These are phyloP conservation scores for Pisolithus microcarpus DNA, from an alignment of 768 basidiomycete species.

Conservation along the genomic window DNA sequence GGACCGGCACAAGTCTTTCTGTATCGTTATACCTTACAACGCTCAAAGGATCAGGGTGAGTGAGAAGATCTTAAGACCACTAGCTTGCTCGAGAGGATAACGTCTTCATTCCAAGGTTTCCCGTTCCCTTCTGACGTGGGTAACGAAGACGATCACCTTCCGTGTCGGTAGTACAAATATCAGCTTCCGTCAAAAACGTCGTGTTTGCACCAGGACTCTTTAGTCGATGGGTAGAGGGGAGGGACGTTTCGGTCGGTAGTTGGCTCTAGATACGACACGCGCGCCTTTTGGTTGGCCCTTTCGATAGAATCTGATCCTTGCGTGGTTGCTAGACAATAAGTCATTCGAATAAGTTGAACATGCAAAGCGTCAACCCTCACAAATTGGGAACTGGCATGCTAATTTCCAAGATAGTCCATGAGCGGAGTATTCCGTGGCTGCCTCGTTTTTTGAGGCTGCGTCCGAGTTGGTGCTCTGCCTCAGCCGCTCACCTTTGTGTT, in stretches of 20 bases:
- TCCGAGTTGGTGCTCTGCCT: neutral
- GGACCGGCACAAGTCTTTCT: constrained; percentile 38
- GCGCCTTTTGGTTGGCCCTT: too few species aligned
- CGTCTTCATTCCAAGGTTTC: constrained; percentile 73
- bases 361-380: too few species aligned
- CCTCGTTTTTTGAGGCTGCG: neutral
- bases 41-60: constrained; percentile 59
- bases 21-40: constrained; percentile 77
- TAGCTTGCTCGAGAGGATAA: constrained; percentile 53
- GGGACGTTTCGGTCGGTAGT: neutral
- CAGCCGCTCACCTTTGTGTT: neutral
- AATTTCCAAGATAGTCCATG: too few species aligned
- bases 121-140: constrained; percentile 37
- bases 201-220: constrained; percentile 31
- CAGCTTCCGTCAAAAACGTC: constrained; percentile 78
- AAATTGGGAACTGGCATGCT: too few species aligned
- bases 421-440: neutral
- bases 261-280: too few species aligned
- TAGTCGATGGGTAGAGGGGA: constrained; percentile 19
- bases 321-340: neutral
- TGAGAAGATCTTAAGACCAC: constrained; percentile 35
- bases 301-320: neutral
- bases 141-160: constrained; percentile 75
- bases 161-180: constrained; percentile 55
- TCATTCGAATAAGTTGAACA: too few species aligned